phyloP scores from a whole-genome alignment of 2,329 filamentous ascomycete species.

The Fusarium euwallaceae region DNA sequence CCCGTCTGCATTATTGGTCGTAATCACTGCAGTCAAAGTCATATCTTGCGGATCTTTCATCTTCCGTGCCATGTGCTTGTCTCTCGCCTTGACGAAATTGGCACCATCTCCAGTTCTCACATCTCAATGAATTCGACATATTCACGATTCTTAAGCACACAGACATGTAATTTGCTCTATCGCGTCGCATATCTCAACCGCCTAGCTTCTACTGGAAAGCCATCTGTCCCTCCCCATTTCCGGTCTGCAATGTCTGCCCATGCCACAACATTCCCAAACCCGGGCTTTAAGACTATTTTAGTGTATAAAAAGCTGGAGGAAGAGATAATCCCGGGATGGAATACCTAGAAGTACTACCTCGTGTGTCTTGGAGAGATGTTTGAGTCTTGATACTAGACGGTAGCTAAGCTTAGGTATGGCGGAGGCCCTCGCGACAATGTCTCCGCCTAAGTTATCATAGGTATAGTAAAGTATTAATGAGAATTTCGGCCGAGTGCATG shows the following conservation, averaged over 20 bases:
- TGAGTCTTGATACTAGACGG: background rate
- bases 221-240: background rate
- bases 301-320: background rate
- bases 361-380: background rate
- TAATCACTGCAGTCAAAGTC: background rate
- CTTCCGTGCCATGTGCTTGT: background rate
- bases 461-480: background rate
- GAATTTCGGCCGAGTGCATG: constrained; percentile 55
- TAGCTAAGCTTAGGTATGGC: background rate
- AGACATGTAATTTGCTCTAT: background rate
- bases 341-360: background rate
- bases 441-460: too few species aligned
- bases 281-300: background rate
- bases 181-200: background rate
- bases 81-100: background rate
- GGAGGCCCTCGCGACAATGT: too few species aligned
- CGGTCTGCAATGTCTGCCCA: background rate
- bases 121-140: background rate
- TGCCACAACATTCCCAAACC: background rate
- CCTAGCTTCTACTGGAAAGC: background rate
- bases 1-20: background rate
- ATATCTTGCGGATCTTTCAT: background rate
- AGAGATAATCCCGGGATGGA: background rate
- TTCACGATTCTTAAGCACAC: background rate
- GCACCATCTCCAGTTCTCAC: background rate